phyloP scores from a whole-genome alignment of 2,329 filamentous ascomycete genomes.

The Fusarium sp. region DNA sequence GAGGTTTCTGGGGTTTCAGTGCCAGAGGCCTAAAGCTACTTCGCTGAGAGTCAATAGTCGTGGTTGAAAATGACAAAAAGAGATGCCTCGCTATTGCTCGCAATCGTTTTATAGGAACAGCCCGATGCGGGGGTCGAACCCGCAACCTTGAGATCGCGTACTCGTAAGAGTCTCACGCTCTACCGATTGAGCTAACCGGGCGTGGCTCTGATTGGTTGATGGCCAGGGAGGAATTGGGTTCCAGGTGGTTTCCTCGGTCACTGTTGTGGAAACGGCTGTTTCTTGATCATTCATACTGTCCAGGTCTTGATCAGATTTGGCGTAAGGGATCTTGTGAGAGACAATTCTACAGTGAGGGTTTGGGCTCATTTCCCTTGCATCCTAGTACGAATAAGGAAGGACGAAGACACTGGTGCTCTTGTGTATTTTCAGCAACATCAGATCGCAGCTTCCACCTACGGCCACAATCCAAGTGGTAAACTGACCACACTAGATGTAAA shows the following conservation, averaged over 20 bases:
- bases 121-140: slow-evolving; percentile 65
- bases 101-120: slow-evolving; percentile 45
- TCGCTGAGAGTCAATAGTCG: background rate
- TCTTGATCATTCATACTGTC: background rate
- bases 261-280: fast-evolving
- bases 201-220: slow-evolving; percentile 47
- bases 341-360: no score
- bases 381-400: no score
- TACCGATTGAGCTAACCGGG: slow-evolving; percentile 59
- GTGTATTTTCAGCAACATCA: no score
- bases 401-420: no score
- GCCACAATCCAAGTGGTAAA: no score
- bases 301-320: no score
- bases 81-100: slow-evolving; percentile 26
- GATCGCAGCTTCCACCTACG: no score
- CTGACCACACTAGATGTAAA: no score
- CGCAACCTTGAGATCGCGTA: slow-evolving; percentile 66
- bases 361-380: no score
- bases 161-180: slow-evolving; percentile 76
- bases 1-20: slow-evolving; percentile 19
- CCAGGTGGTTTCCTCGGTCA: background rate
- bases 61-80: background rate
- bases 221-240: fast-evolving
- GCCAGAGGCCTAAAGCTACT: background rate
- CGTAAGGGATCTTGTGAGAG: no score